A percentile compares a stretch with the other conserved stretches of the same genome.
Evolutionary conservation across 2,329 filamentous ascomycete genomes (phyloP).

Genomic region (Davidsoniella australis): DNA sequence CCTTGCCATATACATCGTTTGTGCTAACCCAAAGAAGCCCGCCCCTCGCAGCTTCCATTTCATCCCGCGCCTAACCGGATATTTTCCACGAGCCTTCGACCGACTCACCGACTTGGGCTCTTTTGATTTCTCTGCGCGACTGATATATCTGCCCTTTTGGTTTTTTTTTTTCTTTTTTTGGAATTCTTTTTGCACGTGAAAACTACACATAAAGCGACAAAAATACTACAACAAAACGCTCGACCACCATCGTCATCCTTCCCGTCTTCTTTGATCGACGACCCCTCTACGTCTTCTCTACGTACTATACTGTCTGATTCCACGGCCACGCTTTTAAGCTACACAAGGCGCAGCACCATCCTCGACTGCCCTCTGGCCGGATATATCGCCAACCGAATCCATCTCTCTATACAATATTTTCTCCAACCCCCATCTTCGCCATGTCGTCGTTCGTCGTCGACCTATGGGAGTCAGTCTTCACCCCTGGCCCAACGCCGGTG

Average conservation of each 20-base stretch:
- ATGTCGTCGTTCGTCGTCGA: conserved; percentile 52
- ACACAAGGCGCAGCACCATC: background rate
- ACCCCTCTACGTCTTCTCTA: background rate
- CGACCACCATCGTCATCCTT: background rate
- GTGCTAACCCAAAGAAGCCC: too few relatives aligned
- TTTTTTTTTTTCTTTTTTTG: background rate
- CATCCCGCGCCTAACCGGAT: too few relatives aligned
- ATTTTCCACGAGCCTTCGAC: too few relatives aligned
- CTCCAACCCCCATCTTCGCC: conserved; percentile 8
- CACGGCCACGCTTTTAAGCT: background rate
- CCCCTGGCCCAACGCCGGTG: conserved; percentile 72
- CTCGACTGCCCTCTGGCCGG: background rate
- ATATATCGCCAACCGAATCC: background rate
- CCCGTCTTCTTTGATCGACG: background rate
- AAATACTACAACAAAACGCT: too few relatives aligned
- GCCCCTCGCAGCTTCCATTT: too few relatives aligned
- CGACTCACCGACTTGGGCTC: too few relatives aligned
- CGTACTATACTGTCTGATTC: background rate
- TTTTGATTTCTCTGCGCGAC: too few relatives aligned
- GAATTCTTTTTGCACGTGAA: background rate
- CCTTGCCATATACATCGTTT: too few relatives aligned
- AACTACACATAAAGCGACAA: too few relatives aligned
- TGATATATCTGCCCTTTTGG: background rate
- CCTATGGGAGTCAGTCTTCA: conserved; percentile 87
- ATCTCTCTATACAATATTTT: background rate